These are phyloP conservation scores for Septoria linicola DNA, from an alignment of 2,329 filamentous ascomycete species.

Conservation along the genomic window DNA sequence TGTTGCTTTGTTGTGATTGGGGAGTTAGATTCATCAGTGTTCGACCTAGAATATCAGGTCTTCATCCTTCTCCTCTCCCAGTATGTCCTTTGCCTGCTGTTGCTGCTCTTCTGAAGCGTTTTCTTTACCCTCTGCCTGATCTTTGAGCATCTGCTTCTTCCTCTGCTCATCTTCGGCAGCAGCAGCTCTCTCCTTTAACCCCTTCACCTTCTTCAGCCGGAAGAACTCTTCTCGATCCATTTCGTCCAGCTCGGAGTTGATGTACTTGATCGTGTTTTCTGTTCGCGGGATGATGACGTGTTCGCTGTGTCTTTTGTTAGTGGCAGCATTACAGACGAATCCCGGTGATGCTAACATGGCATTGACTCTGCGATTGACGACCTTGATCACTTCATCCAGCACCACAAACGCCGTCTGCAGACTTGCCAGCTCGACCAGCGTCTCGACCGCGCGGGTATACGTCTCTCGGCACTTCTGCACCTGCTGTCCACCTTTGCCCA, in stretches of 20 bases:
- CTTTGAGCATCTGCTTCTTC: constrained; percentile 26
- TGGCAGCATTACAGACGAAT: no score
- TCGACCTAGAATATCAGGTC: constrained; percentile 32
- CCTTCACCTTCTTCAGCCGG: constrained; percentile 87
- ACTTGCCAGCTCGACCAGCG: constrained; percentile 89
- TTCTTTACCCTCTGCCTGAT: constrained; percentile 31
- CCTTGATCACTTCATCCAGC: constrained; percentile 97
- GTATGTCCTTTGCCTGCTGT: constrained; percentile 33
- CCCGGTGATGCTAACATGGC: constrained; percentile 90
- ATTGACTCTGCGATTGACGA: constrained; percentile 96
- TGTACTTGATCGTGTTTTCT: constrained; percentile 99
- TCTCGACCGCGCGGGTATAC: constrained; percentile 93
- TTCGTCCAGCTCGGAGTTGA: constrained; percentile 97
- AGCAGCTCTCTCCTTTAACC: constrained; percentile 60
- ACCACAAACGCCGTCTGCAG: constrained; percentile 98
- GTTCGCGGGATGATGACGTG: constrained; percentile 97
- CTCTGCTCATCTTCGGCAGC: constrained; percentile 41
- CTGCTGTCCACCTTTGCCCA: constrained; percentile 96
- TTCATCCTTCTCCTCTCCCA: constrained; percentile 39
- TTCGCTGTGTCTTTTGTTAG: no score
- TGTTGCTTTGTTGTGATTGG: no score
- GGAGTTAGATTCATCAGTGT: no score
- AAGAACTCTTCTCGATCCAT: constrained; percentile 98
- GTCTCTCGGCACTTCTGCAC: constrained; percentile 94
- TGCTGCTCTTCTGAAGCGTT: constrained; percentile 27